Base-by-base conservation (phyloP, 176 grass and related monocot genomes). In the Eragrostis curvula region DNA sequence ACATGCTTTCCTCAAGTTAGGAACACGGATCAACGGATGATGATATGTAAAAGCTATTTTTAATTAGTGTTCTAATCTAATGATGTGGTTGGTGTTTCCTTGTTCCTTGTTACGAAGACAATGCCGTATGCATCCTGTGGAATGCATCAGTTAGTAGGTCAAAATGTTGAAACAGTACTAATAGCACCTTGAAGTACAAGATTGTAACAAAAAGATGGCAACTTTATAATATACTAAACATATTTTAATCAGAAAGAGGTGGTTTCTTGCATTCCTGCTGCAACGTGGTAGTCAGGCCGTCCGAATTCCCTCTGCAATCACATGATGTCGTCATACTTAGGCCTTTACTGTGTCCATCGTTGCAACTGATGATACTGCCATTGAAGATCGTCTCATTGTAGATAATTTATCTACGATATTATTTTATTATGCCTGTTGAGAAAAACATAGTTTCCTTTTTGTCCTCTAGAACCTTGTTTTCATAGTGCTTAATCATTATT, bases 301-400 rank as follows among this genome's bases (percentile, higher is more conserved):
- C 9, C 6, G 9, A 32, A 23, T 58, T 50, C 57, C 61, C 23
- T 71, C 13, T 18, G 8, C 13, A 20, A 71, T 13, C 25, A 36
- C 32, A 77, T 10, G 24, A 44, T 87, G 52, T 14, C 13, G 25
- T 70, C 50, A 42, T 74, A 64, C 9, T 83, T 74, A 74, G 50
- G 71, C 50, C 18, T 57, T 41, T 30, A 56, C 29, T 23, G 12
- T 7, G 40, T 32, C 44, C 58, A 61, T 15, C 12, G 14, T 62
- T 62, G 28, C 12, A 29, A 15, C 12, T 62, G 24, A 14, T 30
- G 12, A 62, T 62, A 29, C 25, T 29, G 12, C 65, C 16, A 21
- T 67, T 21, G 8, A 21, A 21, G 11, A 8, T 42, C 2, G 9
- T 42, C 30, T 74, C 72, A 24, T 0, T 2, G 6, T 58, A 40